phyloP scores from a whole-genome alignment of 1,139 yeast genomes.

The Meyerozyma guilliermondii region DNA sequence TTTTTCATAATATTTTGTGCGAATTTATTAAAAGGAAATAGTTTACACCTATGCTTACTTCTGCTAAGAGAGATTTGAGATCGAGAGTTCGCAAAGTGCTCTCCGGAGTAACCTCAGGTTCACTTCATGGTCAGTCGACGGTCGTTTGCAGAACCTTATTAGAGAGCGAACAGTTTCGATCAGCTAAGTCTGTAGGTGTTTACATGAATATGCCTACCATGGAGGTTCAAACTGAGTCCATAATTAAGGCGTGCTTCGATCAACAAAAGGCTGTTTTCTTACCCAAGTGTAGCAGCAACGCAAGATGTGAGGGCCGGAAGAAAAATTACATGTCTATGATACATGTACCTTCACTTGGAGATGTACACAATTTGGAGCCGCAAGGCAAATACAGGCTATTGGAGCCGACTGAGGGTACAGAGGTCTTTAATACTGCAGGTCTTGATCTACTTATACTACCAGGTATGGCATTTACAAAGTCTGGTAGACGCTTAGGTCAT shows the following conservation, averaged over 20 bases:
- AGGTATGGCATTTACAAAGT: conserved; percentile 69
- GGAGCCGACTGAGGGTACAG: conserved; percentile 54
- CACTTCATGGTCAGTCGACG: neutral
- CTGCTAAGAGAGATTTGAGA: neutral
- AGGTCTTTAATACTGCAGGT: conserved; percentile 32
- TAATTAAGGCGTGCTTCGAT: conserved; percentile 47
- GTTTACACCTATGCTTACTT: neutral
- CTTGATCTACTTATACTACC: conserved; percentile 78
- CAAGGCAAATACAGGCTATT: conserved; percentile 62
- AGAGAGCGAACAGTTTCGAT: neutral
- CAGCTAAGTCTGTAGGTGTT: conserved; percentile 49
- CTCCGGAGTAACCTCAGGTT: neutral
- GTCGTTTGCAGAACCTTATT: neutral
- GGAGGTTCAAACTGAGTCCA: conserved; percentile 52
- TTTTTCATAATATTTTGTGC: neutral
- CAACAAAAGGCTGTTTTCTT: conserved; percentile 42
- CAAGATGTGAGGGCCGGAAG: conserved; percentile 19
- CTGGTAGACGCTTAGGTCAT: conserved; percentile 70
- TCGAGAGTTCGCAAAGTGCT: neutral
- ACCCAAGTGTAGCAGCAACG: conserved; percentile 39
- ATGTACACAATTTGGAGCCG: conserved; percentile 49
- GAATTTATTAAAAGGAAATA: neutral
- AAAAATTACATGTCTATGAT: conserved; percentile 56
- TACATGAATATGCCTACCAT: conserved; percentile 64
- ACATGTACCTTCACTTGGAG: conserved; percentile 34